Percentiles rank a stretch among this genome's conserved stretches.
These are phyloP conservation scores for Lithospermum erythrorhizon DNA, from an alignment of 257 asterid species.

Conservation along the genomic window DNA sequence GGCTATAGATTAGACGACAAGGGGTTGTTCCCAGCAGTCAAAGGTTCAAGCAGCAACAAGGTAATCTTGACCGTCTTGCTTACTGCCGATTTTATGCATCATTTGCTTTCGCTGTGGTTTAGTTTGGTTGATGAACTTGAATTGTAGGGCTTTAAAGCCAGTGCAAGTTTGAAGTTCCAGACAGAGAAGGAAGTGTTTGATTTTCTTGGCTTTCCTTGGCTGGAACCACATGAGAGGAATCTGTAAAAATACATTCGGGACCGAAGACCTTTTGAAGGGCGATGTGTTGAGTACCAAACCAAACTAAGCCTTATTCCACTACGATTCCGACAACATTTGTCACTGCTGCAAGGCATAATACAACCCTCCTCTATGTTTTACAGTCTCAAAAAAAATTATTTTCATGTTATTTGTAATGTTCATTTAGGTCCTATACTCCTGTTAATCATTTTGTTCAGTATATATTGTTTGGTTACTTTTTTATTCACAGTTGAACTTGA, in stretches of 20 bases:
- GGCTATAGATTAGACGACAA: conserved; percentile 40
- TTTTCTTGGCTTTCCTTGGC: conserved; percentile 82
- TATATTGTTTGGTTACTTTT: too few relatives aligned
- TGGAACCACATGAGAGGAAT: conserved; percentile 70
- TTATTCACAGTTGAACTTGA: too few relatives aligned
- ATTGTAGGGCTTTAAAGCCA: conserved; percentile 61
- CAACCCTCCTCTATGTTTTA: too few relatives aligned
- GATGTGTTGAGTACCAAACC: too few relatives aligned
- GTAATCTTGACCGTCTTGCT: conserved; percentile 22
- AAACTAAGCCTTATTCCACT: too few relatives aligned
- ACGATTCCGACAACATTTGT: too few relatives aligned
- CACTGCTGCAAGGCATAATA: too few relatives aligned
- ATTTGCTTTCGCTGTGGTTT: conserved; percentile 1
- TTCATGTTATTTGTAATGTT: too few relatives aligned
- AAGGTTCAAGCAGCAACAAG: conserved; percentile 26
- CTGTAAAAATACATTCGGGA: conserved; percentile 23
- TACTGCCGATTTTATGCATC: conserved; percentile 1
- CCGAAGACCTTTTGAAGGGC: too few relatives aligned
- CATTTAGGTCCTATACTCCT: too few relatives aligned
- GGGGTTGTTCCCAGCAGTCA: conserved; percentile 34
- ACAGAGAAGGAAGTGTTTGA: conserved; percentile 81
- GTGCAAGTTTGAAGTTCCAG: conserved; percentile 74
- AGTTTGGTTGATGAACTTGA: neutral
- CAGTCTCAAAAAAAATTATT: too few relatives aligned
- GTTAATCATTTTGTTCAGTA: too few relatives aligned